These are phyloP conservation scores for Posidonia oceanica DNA, from an alignment of 116 monocot species.

Conservation along the genomic window DNA sequence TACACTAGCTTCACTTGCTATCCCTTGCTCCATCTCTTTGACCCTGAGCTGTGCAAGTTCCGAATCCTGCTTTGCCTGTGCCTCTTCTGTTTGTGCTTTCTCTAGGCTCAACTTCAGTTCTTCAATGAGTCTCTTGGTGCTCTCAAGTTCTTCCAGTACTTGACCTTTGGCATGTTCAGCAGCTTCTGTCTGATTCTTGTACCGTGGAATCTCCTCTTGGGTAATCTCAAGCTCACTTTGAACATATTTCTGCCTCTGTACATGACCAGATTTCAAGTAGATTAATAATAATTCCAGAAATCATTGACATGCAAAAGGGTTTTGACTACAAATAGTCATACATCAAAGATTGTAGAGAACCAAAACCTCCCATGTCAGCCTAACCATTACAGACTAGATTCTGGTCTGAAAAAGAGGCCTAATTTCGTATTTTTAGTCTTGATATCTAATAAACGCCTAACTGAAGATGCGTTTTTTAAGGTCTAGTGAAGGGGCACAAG, in stretches of 20 bases:
- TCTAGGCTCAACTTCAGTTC: constrained; percentile 69
- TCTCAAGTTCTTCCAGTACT: constrained; percentile 42
- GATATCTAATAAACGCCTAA: too few species aligned
- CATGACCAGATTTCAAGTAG: neutral
- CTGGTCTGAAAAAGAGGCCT: neutral
- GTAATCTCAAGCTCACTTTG: constrained; percentile 47
- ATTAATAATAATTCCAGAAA: neutral
- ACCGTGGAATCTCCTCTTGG: constrained; percentile 44
- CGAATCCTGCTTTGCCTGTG: constrained; percentile 69
- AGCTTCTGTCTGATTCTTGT: constrained; percentile 44
- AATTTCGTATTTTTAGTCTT: too few species aligned
- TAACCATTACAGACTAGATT: too few species aligned
- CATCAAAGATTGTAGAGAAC: too few species aligned
- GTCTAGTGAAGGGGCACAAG: neutral
- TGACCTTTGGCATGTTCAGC: constrained; percentile 42
- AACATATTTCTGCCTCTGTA: constrained; percentile 47
- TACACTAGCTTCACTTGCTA: constrained; percentile 44
- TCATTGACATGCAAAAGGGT: neutral
- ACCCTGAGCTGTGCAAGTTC: constrained; percentile 62
- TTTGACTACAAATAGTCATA: too few species aligned
- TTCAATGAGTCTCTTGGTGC: constrained; percentile 44
- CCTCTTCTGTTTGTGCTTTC: constrained; percentile 53
- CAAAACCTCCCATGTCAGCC: too few species aligned
- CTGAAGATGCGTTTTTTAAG: neutral
- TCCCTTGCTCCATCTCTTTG: constrained; percentile 66